Conservation (phyloP, 2,329 filamentous ascomycete genomes). For the Sporothrix pseudoabietina region DNA sequence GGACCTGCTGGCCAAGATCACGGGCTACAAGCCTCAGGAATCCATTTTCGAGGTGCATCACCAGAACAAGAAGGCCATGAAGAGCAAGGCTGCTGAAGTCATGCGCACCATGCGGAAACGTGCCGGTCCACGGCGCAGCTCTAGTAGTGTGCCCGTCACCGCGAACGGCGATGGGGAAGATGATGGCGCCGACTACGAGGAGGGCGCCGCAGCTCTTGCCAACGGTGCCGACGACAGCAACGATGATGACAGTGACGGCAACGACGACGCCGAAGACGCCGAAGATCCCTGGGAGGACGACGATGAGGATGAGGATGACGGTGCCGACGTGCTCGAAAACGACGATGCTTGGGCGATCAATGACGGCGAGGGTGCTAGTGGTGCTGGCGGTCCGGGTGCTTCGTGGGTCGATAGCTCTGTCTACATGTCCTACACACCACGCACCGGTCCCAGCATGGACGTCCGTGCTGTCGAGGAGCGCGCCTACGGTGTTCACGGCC, state of each 20-base stretch:
- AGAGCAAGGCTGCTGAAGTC: conserved; percentile 69
- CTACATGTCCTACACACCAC: conserved; percentile 95
- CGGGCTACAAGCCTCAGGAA: conserved; percentile 84
- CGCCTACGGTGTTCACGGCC: conserved; percentile 83
- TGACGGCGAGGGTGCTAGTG: background rate
- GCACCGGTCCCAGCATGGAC: conserved; percentile 61
- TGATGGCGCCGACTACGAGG: conserved; percentile 40
- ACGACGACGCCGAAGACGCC: conserved; percentile 43
- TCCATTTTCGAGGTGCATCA: conserved; percentile 91
- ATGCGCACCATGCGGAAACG: conserved; percentile 72
- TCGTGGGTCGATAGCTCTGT: conserved; percentile 83
- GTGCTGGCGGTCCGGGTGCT: conserved; percentile 41
- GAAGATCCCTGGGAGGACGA: conserved; percentile 45
- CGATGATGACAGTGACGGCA: conserved; percentile 52
- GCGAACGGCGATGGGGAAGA: conserved; percentile 40
- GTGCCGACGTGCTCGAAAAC: conserved; percentile 69
- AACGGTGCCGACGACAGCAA: conserved; percentile 56
- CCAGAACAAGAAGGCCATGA: conserved; percentile 65
- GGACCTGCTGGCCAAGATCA: conserved; percentile 85
- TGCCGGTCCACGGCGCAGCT: conserved; percentile 60
- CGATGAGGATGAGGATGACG: conserved; percentile 62
- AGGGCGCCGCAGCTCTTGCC: conserved; percentile 31
- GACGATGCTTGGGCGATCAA: conserved; percentile 52
- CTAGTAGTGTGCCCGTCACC: conserved; percentile 42
- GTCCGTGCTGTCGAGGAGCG: conserved; percentile 73